Conservation (phyloP, 305 asterid species). For the Coffea humblotiana region DNA sequence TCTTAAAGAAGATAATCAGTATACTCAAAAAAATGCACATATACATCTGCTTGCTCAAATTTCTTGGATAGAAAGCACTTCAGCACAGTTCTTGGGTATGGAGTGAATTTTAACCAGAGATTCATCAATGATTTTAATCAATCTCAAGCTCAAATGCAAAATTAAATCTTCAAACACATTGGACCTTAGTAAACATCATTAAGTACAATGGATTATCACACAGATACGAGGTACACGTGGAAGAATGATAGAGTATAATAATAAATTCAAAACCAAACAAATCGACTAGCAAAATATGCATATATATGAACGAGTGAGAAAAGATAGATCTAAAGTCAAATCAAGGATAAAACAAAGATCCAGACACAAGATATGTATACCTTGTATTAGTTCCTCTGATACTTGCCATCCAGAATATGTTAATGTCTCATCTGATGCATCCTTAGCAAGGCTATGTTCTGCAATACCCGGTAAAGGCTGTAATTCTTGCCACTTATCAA, state of each 20-base stretch:
- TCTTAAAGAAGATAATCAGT: background rate
- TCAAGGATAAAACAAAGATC: constrained; percentile 4
- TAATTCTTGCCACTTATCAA: constrained; percentile 27
- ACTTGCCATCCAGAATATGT: constrained; percentile 26
- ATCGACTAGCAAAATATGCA: background rate
- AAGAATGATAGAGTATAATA: background rate
- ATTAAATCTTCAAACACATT: background rate
- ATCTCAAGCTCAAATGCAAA: background rate
- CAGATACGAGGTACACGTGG: background rate
- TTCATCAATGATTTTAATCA: background rate
- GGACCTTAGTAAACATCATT: background rate
- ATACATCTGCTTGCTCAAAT: background rate
- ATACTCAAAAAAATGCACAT: background rate
- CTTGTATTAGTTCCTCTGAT: constrained; percentile 42
- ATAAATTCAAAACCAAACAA: background rate
- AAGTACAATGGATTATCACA: background rate
- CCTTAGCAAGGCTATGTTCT: constrained; percentile 30
- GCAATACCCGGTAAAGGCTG: constrained; percentile 30
- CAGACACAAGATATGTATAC: constrained; percentile 35
- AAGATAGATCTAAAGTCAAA: background rate
- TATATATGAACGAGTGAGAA: background rate
- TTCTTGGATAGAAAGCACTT: background rate
- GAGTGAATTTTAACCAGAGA: background rate
- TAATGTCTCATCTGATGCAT: constrained; percentile 25
- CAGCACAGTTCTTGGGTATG: background rate